phyloP scores from a whole-genome alignment of 306 rosid genomes.

The Vigna angularis region DNA sequence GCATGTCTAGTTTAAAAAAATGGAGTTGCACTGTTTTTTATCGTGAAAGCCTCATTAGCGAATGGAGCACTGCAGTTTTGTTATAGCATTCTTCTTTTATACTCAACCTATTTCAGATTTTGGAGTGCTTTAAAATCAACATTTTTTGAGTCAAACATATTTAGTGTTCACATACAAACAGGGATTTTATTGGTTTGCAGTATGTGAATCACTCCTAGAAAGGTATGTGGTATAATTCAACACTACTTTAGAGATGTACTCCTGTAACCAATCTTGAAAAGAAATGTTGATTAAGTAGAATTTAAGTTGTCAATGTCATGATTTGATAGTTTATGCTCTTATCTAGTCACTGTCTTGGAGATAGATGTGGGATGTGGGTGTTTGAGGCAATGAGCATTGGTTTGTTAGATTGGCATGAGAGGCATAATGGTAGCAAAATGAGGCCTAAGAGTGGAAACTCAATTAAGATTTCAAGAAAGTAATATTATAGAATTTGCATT shows the following conservation, averaged over 20 bases:
- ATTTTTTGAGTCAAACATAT: slow-evolving; percentile 14
- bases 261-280: not conserved
- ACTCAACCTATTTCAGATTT: slow-evolving; percentile 39
- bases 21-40: slow-evolving; percentile 16
- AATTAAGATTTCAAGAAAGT: slow-evolving; percentile 15
- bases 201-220: slow-evolving; percentile 8
- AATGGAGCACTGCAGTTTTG: slow-evolving; percentile 35
- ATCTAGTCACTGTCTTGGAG: slow-evolving; percentile 11
- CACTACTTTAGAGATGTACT: slow-evolving; percentile 30
- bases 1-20: slow-evolving; percentile 29
- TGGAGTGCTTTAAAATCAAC: slow-evolving; percentile 39
- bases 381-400: slow-evolving; percentile 11
- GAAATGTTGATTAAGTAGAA: slow-evolving; percentile 13
- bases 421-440: slow-evolving; percentile 6
- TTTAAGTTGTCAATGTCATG: slow-evolving; percentile 14
- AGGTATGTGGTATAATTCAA: slow-evolving; percentile 16
- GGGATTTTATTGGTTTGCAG: slow-evolving; percentile 36
- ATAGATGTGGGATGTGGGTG: not conserved
- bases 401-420: slow-evolving; percentile 25
- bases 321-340: slow-evolving; percentile 34
- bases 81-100: slow-evolving; percentile 28
- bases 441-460: not conserved
- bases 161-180: slow-evolving; percentile 5
- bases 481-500: slow-evolving; percentile 10
- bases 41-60: slow-evolving; percentile 29